Evolutionary conservation across 148 eudicot genomes (phyloP).

Genomic region (Chenopodium quinoa): DNA sequence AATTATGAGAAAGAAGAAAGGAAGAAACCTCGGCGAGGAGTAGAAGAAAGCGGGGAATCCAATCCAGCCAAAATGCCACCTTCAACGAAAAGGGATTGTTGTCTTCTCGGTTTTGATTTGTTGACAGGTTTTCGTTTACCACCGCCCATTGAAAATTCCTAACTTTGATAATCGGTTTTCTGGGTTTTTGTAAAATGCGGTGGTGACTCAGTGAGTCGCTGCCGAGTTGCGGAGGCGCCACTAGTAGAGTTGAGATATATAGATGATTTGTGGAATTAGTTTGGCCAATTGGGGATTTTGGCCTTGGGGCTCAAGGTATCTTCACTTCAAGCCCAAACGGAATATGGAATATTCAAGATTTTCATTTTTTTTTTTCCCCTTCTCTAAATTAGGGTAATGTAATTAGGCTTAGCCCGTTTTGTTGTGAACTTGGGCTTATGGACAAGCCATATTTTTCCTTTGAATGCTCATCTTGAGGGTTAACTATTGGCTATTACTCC

Average conservation of each 20-base stretch:
- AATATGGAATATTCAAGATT: not conserved
- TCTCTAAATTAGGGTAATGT: not conserved
- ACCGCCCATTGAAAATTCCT: constrained; percentile 34
- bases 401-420: no score
- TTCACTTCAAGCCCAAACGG: constrained; percentile 13
- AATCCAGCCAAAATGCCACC: constrained; percentile 62
- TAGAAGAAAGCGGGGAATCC: constrained; percentile 30
- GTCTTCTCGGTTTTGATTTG: constrained; percentile 39
- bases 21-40: constrained; percentile 24
- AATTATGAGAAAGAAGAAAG: not conserved
- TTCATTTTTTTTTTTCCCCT: no score
- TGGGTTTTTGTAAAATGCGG: not conserved
- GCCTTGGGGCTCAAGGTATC: not conserved
- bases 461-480: no score
- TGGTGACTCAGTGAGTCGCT: constrained; percentile 5
- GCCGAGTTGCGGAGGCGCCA: not conserved
- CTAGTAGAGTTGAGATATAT: no score
- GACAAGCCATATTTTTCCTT: not conserved
- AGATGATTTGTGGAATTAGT: not conserved
- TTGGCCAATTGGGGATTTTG: not conserved
- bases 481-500: no score
- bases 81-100: constrained; percentile 49
- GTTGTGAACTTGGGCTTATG: not conserved
- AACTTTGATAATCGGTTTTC: not conserved
- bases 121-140: constrained; percentile 39